Base-by-base conservation (phyloP, 2,329 filamentous ascomycete genomes). In the Arthrobotrys sphaeroides region DNA sequence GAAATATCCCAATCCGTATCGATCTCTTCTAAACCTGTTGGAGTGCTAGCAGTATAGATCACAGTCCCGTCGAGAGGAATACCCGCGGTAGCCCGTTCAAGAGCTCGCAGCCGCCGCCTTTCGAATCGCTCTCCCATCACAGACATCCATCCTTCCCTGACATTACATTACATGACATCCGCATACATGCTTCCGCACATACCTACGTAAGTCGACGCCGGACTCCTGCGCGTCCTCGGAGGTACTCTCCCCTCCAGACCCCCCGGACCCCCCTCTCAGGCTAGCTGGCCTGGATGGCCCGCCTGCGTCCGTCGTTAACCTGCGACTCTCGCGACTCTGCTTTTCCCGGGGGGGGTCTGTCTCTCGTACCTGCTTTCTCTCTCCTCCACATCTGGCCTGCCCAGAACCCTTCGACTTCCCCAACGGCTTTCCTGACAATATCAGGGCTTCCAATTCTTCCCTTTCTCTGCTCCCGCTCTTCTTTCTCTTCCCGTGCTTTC, bases 341-440 rank as follows among this genome's bases (percentile, higher is more conserved):
- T 55, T 55, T 65, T 51, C 68, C 53, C 57, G 57, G 55, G 57
- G 67, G 67, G 45, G 47, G 20, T 57, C 38, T 43, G 36, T 73
- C n/a, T 59, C 68, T 74, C 45, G 69, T 74, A 74, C 69, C 69
- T 74, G 69, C 69, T 55, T 74, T 74, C 69, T 28, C 33, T 28
- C n/a, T 53, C 47, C 47, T 33, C 43, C 43, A 47, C 20, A 13
- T 40, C 36, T 40, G n/a, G 36, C 36, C 36, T n/a, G 36, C n/a
- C 47, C 47, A 53, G 47, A 36, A 53, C 47, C 47, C n/a, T n/a
- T n/a, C n/a, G n/a, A n/a, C n/a, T n/a, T n/a, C n/a, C 47, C 51
- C 51, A 55, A 38, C 51, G 51, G 51, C 51, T 55, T 53, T 53
- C 22, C 16, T 33, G 33, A 60, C 45, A 49, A 55, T 53, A 66